phyloP scores from a whole-genome alignment of 2,329 filamentous ascomycete genomes.

The Epichloe bromicola region DNA sequence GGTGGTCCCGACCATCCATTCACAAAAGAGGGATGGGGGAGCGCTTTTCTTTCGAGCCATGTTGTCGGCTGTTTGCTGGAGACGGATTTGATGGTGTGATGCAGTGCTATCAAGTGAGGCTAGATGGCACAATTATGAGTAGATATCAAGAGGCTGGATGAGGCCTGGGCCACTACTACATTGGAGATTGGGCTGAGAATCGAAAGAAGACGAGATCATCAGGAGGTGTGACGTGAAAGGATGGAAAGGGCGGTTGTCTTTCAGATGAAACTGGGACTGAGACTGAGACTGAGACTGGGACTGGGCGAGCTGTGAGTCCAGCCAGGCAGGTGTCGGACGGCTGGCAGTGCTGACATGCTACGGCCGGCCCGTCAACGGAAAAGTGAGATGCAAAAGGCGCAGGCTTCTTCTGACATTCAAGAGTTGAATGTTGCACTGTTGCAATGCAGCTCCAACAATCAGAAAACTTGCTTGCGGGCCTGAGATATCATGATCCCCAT shows the following conservation, averaged over 20 bases:
- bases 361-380: background rate
- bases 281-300: too few species aligned
- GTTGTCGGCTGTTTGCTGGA: background rate
- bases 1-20: constrained; percentile 28
- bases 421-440: too few species aligned
- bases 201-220: background rate
- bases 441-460: too few species aligned
- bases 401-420: background rate
- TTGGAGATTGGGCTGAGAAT: background rate
- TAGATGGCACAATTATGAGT: background rate
- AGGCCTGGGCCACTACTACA: too few species aligned
- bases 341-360: background rate
- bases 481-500: too few species aligned
- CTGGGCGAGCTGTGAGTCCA: background rate
- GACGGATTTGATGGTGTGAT: background rate
- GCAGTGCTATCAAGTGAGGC: background rate
- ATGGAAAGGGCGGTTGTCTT: background rate
- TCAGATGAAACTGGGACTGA: too few species aligned
- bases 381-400: background rate
- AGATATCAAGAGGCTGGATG: background rate
- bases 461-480: too few species aligned
- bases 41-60: background rate
- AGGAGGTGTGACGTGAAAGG: background rate
- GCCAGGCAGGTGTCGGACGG: background rate
- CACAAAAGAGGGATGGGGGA: constrained; percentile 17